phyloP scores from a whole-genome alignment of 75 land plant species.

The Azolla pinnata region DNA sequence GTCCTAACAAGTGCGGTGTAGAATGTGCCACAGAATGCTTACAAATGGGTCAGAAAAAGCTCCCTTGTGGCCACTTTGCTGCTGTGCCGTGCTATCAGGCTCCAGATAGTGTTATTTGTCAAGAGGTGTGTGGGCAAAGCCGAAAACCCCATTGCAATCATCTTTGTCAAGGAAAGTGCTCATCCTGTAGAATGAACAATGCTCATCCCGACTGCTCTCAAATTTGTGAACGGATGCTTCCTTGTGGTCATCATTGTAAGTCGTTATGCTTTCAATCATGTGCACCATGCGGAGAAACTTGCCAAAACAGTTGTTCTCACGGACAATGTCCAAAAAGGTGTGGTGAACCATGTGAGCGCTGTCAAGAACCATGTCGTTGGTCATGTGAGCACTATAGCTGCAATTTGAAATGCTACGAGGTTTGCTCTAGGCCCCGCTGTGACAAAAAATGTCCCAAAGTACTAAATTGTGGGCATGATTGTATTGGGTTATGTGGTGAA shows the following conservation, averaged over 20 bases:
- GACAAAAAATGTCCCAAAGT: constrained; percentile 5
- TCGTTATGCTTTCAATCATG: constrained; percentile 6
- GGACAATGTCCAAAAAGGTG: constrained; percentile 3
- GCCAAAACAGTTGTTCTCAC: constrained; percentile 8
- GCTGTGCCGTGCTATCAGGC: constrained; percentile 5
- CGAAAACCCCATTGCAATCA: constrained; percentile 9
- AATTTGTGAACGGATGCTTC: constrained; percentile 8
- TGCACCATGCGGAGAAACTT: constrained; percentile 3
- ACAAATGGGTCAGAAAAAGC: not conserved
- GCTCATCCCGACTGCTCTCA: not conserved
- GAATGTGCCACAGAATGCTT: not conserved
- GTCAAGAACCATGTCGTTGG: constrained; percentile 10
- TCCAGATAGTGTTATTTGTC: constrained; percentile 4
- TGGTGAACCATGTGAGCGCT: constrained; percentile 9
- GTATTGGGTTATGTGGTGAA: constrained; percentile 16
- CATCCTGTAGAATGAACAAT: not conserved
- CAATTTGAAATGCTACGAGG: constrained; percentile 6
- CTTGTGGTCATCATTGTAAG: constrained; percentile 15
- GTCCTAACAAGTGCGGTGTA: constrained; percentile 2
- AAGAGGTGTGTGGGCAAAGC: not conserved
- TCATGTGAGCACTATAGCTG: constrained; percentile 10
- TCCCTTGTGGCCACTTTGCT: constrained; percentile 15
- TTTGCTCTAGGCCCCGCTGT: constrained; percentile 13
- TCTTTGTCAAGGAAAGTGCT: constrained; percentile 12
- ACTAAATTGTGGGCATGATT: constrained; percentile 13